Conservation (phyloP, 202 grass and related monocot species). For the Setaria italica region DNA sequence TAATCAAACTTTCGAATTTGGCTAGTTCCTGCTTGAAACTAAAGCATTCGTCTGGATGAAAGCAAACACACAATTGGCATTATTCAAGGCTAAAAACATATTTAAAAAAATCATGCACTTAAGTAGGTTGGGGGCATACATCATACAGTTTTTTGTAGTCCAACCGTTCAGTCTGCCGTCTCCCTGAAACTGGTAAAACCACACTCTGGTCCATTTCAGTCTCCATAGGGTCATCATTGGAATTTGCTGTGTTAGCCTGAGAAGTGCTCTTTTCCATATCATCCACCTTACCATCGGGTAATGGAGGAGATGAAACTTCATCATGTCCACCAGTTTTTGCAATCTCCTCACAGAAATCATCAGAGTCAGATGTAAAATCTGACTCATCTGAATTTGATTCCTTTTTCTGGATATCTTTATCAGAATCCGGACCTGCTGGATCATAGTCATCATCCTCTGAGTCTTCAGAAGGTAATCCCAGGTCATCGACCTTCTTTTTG, state of each 20-base stretch:
- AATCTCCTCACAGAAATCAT: conserved; percentile 89
- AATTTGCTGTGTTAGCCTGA: conserved; percentile 25
- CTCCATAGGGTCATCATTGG: conserved; percentile 32
- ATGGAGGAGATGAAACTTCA: conserved; percentile 51
- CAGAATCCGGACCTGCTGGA: conserved; percentile 63
- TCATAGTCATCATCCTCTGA: conserved; percentile 93
- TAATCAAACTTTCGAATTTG: conserved; percentile 21
- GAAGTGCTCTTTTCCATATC: conserved; percentile 18
- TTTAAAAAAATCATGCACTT: not conserved
- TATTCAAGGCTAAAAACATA: conserved; percentile 14
- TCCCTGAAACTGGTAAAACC: conserved; percentile 46
- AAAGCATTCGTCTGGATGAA: not conserved
- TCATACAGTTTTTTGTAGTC: conserved; percentile 87
- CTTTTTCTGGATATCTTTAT: conserved; percentile 60
- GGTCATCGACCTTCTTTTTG: conserved; percentile 56
- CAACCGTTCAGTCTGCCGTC: conserved; percentile 61
- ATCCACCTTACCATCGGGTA: conserved; percentile 33
- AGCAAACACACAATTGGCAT: conserved; percentile 12
- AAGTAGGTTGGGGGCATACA: conserved; percentile 56
- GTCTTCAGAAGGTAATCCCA: conserved; percentile 85
- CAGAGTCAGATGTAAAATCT: conserved; percentile 91
- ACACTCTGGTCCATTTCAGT: conserved; percentile 44
- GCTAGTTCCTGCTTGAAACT: conserved; percentile 34
- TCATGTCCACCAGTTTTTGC: conserved; percentile 52
- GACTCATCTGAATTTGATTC: conserved; percentile 61